Base-by-base conservation (phyloP, 495 filamentous ascomycete genomes). In the Cairneyella variabilis region DNA sequence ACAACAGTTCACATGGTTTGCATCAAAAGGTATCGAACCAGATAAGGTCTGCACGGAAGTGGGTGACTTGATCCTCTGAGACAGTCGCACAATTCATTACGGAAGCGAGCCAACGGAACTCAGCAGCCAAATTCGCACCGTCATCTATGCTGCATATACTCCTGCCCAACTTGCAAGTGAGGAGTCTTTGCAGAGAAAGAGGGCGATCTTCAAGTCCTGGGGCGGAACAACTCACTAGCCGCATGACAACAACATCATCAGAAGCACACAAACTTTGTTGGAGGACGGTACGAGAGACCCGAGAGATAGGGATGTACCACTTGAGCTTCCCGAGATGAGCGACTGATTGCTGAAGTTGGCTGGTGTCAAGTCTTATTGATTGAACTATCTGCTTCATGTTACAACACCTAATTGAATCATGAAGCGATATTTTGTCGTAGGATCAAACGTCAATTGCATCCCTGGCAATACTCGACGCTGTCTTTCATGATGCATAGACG, bases 11-110 rank as follows among this genome's bases (percentile, higher is more conserved):
- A 20, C 64, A 5, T 74, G 66, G 69, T 74, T 68, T 49, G 26
- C 45, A 25, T 53, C 39, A 4, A 64, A 51, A 4, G 71, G 66
- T 3, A 58, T 64, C 50, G 58, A 64, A 32, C 62, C 65, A 1
- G 28, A 53, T 26, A 74, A 74, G 46, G 69, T 73, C 1, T 58
- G 62, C 21, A 68, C 70, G 0, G 70, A 71, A 34, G 64, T 67
- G 0, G 72, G 72, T 0, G 72, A 74, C 48, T 54, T 76, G 34
- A 66, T 76, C 28, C 54, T 76, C 0, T 76, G 72, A 70, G 71
- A 76, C 43, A 69, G 64, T 6, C 66, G 71, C 1, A 67, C 63
- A 14, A 63, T 70, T 8, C 71, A 76, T 45, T 76, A 64, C 52
- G 50, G 37, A 2, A 25, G 23, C 11, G 37, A 43, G 36, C 50